These are phyloP conservation scores for Turnera subulata DNA, from an alignment of 345 rosid genomes.

Conservation along the genomic window DNA sequence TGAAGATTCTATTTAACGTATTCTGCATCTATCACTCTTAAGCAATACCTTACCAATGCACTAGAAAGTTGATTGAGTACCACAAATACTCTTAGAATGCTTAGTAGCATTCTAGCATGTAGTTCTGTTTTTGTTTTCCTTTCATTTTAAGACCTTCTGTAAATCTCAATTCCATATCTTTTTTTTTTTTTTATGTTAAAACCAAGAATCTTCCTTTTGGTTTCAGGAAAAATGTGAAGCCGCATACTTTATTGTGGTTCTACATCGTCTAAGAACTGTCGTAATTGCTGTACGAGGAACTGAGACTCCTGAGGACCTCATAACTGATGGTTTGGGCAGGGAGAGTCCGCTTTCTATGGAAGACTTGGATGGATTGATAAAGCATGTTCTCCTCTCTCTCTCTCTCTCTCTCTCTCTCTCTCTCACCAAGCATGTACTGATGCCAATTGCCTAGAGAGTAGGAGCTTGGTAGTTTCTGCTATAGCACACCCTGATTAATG, in stretches of 20 bases:
- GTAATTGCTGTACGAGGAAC: constrained; percentile 90
- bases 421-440: no score
- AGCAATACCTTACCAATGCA: no score
- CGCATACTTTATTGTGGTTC: constrained; percentile 81
- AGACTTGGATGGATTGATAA: constrained; percentile 76
- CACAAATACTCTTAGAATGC: no score
- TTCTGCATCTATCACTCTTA: no score
- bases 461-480: neutral
- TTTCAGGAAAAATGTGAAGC: constrained; percentile 74
- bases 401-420: neutral
- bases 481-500: no score
- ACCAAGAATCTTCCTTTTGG: constrained; percentile 13
- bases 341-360: constrained; percentile 54
- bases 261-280: constrained; percentile 61
- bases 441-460: no score
- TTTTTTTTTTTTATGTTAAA: neutral
- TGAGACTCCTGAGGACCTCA: constrained; percentile 94
- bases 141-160: no score
- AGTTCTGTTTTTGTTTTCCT: no score
- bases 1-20: no score
- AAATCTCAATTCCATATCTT: no score
- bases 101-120: no score
- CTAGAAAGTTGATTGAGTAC: no score
- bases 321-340: constrained; percentile 83
- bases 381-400: constrained; percentile 34